phyloP scores from a whole-genome alignment of 345 rosid species.

The Gossypium stocksii region DNA sequence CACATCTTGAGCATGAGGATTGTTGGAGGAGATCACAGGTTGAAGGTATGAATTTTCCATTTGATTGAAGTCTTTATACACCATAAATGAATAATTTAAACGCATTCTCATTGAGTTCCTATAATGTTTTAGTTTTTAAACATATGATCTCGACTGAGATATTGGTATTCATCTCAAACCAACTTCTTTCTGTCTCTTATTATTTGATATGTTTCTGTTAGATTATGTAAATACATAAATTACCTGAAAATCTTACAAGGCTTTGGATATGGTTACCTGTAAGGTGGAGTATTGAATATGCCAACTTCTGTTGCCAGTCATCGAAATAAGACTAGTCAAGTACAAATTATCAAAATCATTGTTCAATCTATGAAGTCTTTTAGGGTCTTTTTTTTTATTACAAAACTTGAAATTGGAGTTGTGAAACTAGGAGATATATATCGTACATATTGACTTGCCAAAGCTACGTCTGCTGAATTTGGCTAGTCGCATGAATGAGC shows the following conservation, averaged over 20 bases:
- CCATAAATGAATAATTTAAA: not conserved
- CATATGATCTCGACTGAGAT: not conserved
- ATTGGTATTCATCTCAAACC: not conserved
- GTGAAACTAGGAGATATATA: not conserved
- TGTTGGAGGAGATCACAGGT: slow-evolving; percentile 83
- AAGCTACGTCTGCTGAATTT: not conserved
- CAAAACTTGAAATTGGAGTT: not conserved
- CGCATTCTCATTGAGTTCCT: not conserved
- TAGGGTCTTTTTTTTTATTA: not conserved
- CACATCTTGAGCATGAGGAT: slow-evolving; percentile 67
- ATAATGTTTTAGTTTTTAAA: not conserved
- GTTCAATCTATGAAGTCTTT: not conserved
- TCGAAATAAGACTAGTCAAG: not conserved
- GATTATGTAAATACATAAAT: not conserved
- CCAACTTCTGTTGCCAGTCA: not conserved
- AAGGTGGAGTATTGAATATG: not conserved
- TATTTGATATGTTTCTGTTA: not conserved
- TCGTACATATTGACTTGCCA: not conserved
- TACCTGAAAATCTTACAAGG: not conserved
- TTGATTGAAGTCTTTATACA: not conserved
- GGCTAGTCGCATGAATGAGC: not conserved
- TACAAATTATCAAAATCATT: not conserved
- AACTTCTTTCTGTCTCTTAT: not conserved
- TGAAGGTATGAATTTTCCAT: slow-evolving; percentile 38
- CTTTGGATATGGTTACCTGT: not conserved